phyloP scores from a whole-genome alignment of 2,329 filamentous ascomycete species.

The Akanthomyces dipterigenus region DNA sequence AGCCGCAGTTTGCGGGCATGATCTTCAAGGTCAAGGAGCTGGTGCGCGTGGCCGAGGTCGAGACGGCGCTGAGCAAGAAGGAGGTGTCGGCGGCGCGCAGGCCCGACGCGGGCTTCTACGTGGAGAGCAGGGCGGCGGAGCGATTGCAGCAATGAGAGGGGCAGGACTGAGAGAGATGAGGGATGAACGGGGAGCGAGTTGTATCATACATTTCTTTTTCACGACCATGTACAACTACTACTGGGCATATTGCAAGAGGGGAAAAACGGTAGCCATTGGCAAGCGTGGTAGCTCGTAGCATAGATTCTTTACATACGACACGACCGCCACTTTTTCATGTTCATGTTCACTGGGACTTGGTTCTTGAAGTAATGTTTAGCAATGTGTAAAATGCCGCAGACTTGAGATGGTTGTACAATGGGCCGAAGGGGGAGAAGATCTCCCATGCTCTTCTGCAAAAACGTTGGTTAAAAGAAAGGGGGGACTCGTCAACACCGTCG shows the following conservation, averaged over 20 bases:
- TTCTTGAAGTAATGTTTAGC: background rate
- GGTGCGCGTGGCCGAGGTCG: slow-evolving; percentile 74
- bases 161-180: background rate
- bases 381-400: background rate
- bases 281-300: background rate
- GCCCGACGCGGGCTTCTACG: slow-evolving; percentile 73
- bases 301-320: background rate
- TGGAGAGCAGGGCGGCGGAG: slow-evolving; percentile 52
- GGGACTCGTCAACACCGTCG: background rate
- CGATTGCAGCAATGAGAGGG: background rate
- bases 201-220: background rate
- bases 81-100: slow-evolving; percentile 66
- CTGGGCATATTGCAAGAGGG: background rate
- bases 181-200: background rate
- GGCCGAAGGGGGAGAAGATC: background rate
- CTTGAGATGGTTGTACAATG: background rate
- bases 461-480: background rate
- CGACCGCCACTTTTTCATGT: background rate
- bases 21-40: slow-evolving; percentile 93
- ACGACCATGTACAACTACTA: slow-evolving; percentile 1
- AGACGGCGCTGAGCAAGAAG: slow-evolving; percentile 51
- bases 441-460: background rate
- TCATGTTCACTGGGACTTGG: background rate
- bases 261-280: background rate
- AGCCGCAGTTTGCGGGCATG: slow-evolving; percentile 75